Conservation (phyloP, 225 moss, liverwort and hornwort genomes). For the Rhytidiadelphus loreus region DNA sequence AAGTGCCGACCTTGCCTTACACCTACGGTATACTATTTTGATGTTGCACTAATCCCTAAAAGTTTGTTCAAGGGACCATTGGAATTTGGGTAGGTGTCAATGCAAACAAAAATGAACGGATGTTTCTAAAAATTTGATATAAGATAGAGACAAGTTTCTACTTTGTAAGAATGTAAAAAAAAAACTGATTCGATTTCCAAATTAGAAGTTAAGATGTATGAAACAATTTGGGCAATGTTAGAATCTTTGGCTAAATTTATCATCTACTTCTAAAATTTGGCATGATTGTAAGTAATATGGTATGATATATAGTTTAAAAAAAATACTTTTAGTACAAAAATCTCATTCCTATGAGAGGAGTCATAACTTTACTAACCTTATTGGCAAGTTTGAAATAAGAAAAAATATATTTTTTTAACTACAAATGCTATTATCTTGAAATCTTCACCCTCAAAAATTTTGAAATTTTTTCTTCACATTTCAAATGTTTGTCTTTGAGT, state of each 20-base stretch:
- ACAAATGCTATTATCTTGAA: no score
- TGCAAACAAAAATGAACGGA: not conserved
- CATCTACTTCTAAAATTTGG: not conserved
- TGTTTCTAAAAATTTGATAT: not conserved
- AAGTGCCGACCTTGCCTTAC: no score
- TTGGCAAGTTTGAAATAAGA: accelerated
- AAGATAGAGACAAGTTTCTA: not conserved
- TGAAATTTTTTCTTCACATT: not conserved
- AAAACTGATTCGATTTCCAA: accelerated
- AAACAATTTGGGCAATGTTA: no score
- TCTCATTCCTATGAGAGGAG: not conserved
- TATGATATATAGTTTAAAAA: not conserved
- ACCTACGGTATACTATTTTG: not conserved
- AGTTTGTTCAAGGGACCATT: not conserved
- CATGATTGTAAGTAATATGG: no score
- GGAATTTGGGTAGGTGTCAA: not conserved
- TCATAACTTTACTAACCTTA: not conserved
- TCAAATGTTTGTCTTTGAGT: not conserved
- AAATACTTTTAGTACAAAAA: not conserved
- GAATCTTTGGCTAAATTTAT: not conserved
- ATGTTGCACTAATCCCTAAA: not conserved
- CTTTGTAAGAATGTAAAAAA: not conserved
- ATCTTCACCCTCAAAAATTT: not conserved
- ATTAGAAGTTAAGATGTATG: accelerated
- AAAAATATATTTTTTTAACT: no score